Evolutionary conservation across 129 eudicot species (phyloP).

Genomic region (Scalesia atractyloides): DNA sequence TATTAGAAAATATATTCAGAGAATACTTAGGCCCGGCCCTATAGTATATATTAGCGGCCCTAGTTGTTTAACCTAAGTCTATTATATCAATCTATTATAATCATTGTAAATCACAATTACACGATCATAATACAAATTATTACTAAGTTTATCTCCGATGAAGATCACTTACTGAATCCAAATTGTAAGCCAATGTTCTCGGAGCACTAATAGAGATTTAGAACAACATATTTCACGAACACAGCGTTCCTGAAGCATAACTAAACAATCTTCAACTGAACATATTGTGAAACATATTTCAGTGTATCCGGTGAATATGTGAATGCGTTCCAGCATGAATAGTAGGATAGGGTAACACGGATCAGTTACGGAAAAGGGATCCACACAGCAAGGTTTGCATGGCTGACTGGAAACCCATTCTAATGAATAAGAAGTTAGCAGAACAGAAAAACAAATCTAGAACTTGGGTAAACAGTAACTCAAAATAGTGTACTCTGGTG

Average conservation of each 20-base stretch:
- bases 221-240: background rate
- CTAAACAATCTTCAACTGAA: background rate
- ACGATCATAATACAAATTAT: too few relatives aligned
- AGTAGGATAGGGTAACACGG: background rate
- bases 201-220: background rate
- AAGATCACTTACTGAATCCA: too few relatives aligned
- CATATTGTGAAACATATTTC: background rate
- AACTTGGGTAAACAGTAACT: background rate
- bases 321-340: background rate
- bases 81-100: too few relatives aligned
- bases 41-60: too few relatives aligned
- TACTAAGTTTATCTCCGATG: too few relatives aligned
- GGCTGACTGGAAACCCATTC: background rate
- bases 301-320: background rate
- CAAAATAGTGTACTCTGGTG: background rate
- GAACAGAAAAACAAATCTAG: constrained; percentile 3
- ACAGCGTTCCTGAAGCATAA: background rate
- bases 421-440: background rate
- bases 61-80: too few relatives aligned
- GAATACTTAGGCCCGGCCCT: too few relatives aligned
- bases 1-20: too few relatives aligned
- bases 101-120: too few relatives aligned
- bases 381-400: background rate
- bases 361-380: background rate
- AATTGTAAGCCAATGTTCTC: too few relatives aligned